Evolutionary conservation across 139 green algal species (phyloP), one percentile per base, ranked within the genome.

Genomic region (Coccomyxa sp.): DNA sequence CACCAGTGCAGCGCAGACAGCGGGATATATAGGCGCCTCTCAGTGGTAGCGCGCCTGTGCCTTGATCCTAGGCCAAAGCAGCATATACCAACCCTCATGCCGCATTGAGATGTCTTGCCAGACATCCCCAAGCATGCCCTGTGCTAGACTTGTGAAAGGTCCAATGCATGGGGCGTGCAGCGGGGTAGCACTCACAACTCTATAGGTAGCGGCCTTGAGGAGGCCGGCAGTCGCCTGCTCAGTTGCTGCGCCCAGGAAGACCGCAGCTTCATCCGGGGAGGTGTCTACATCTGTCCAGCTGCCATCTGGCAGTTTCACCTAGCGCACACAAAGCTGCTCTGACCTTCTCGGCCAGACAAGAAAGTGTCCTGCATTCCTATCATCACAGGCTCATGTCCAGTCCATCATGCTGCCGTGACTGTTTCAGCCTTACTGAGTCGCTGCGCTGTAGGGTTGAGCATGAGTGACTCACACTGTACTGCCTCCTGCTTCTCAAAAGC

Each of bases 251-350:
- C 75, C 75, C 37, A 72, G 55, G 8, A 79, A 73, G 7, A 79
- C 39, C 9, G 75, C 75, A 0, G 73, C 75, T 36, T 79, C 75
- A 55, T 79, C 10, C 24, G 24, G n/a, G 6, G 10, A 33, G 16
- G 73, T 35, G 3, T n/a, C 22, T 9, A 79, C 75, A 64, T 79
- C 55, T 58, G 37, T 79, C 75, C 75, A 79, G 29, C 12, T 40
- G 8, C 75, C 75, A 9, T 7, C 50, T 64, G 2, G 22, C 50
- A 64, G 50, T 22, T 7, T 18, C 50, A 64, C 2, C 22, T 16
- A 77, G 14, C 33, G 64, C 27, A 10, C 64, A 36, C n/a, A 7
- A 22, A 36, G 29, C 64, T 38, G 64, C 14, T 37, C 18, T 38
- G 33, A 37, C n/a, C 64, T 16, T 16, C 44, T 38, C 64, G 6